Percentiles rank a stretch among this genome's conserved stretches.
phyloP scores from a whole-genome alignment of 176 grass and related monocot genomes.

The Chrysopogon serrulatus region DNA sequence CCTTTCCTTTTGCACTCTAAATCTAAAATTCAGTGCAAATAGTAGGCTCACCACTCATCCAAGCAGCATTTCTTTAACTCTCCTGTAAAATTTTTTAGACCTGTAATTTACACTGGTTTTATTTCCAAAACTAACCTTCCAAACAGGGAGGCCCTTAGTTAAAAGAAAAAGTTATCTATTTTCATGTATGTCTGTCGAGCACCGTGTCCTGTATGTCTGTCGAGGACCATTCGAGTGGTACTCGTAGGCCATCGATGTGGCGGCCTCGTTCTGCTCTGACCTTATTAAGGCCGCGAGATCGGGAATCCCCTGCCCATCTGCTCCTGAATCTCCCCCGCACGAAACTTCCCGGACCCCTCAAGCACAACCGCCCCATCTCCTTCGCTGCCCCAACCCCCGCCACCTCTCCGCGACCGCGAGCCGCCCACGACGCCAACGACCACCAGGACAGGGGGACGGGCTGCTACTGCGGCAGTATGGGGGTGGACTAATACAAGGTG shows the following conservation, averaged over 20 bases:
- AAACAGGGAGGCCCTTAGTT: no score
- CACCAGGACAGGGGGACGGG: neutral
- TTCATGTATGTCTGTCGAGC: no score
- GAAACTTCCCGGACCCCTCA: neutral
- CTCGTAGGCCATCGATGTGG: neutral
- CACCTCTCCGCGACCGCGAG: neutral
- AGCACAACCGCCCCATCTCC: neutral
- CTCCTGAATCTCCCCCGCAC: neutral
- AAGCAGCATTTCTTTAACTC: no score
- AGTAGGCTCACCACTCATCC: no score
- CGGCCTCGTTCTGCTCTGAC: neutral
- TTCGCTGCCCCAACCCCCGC: neutral
- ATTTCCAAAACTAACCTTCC: no score
- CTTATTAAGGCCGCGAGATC: neutral
- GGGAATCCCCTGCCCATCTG: neutral
- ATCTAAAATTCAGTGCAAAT: no score
- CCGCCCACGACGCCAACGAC: neutral
- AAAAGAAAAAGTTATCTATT: no score
- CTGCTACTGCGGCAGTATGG: slow-evolving; percentile 31
- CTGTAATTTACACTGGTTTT: no score
- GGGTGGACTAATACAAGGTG: slow-evolving; percentile 71
- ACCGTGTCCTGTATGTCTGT: no score
- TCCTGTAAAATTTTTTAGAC: no score
- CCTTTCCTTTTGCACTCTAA: no score
- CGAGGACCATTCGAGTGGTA: no score